Evolutionary conservation across 371 early-diverging fungal genomes (phyloP).

Genomic region (Circinella umbellata): DNA sequence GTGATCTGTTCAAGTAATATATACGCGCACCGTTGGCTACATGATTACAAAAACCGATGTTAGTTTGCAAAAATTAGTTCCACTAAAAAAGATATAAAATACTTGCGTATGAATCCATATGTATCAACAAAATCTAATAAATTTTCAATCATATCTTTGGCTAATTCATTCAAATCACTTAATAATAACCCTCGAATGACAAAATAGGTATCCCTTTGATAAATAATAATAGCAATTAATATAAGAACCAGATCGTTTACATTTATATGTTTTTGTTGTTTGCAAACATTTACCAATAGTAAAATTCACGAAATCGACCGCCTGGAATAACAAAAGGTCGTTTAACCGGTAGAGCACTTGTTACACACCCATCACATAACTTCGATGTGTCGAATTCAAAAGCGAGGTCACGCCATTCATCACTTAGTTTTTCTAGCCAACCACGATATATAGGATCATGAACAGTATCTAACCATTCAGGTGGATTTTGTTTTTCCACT

Average conservation of each 20-base stretch:
- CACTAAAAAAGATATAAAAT: background rate
- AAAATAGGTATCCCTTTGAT: constrained; percentile 77
- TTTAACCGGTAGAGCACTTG: constrained; percentile 58
- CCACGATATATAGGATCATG: constrained; percentile 52
- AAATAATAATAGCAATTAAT: background rate
- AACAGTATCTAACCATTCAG: constrained; percentile 42
- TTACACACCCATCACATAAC: constrained; percentile 60
- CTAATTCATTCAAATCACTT: constrained; percentile 63
- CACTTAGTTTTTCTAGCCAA: constrained; percentile 56
- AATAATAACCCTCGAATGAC: constrained; percentile 79
- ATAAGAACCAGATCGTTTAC: no score
- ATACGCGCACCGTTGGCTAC: constrained; percentile 83
- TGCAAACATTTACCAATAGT: constrained; percentile 75
- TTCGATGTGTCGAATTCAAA: constrained; percentile 51
- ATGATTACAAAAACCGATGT: background rate
- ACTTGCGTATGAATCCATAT: constrained; percentile 82
- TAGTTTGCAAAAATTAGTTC: background rate
- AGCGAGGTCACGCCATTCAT: constrained; percentile 66
- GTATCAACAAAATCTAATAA: constrained; percentile 71
- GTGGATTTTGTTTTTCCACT: background rate
- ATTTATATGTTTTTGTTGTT: background rate
- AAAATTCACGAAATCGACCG: constrained; percentile 88
- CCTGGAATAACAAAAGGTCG: constrained; percentile 89
- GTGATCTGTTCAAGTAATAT: constrained; percentile 88
- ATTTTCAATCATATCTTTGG: constrained; percentile 70